phyloP scores from a whole-genome alignment of 2,329 filamentous ascomycete genomes.

The Aureobasidium namibiae region DNA sequence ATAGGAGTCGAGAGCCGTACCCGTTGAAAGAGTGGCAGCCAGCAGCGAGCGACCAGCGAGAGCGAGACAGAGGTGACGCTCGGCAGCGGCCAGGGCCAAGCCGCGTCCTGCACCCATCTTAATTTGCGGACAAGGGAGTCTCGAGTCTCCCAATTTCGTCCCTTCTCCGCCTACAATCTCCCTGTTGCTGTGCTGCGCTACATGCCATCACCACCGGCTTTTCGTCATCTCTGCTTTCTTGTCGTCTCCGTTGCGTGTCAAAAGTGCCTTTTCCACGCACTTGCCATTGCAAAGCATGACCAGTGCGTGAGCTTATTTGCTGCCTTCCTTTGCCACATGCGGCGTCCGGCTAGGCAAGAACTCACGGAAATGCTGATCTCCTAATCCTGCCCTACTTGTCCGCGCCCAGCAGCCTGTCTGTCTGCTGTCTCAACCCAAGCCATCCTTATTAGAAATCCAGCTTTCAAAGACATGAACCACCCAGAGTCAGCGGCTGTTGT shows the following conservation, averaged over 20 bases:
- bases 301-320: background rate
- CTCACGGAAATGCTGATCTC: background rate
- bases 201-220: background rate
- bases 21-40: background rate
- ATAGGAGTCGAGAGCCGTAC: conserved; percentile 9
- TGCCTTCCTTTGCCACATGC: conserved; percentile 5
- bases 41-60: background rate
- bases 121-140: background rate
- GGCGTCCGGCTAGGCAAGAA: conserved; percentile 1
- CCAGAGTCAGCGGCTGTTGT: background rate
- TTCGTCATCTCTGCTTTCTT: background rate
- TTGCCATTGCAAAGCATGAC: background rate
- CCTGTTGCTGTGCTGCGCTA: background rate
- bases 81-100: background rate
- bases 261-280: background rate
- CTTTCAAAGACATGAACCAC: background rate
- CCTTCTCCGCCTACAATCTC: background rate
- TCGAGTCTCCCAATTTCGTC: conserved; percentile 4
- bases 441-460: background rate
- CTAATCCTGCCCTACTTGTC: background rate
- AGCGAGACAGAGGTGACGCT: background rate
- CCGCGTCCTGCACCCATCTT: background rate
- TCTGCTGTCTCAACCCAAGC: background rate
- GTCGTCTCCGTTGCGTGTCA: background rate
- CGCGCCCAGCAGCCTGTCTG: background rate